Conservation (phyloP, 169 alveolate genomes). For the Miamiensis avidus region DNA sequence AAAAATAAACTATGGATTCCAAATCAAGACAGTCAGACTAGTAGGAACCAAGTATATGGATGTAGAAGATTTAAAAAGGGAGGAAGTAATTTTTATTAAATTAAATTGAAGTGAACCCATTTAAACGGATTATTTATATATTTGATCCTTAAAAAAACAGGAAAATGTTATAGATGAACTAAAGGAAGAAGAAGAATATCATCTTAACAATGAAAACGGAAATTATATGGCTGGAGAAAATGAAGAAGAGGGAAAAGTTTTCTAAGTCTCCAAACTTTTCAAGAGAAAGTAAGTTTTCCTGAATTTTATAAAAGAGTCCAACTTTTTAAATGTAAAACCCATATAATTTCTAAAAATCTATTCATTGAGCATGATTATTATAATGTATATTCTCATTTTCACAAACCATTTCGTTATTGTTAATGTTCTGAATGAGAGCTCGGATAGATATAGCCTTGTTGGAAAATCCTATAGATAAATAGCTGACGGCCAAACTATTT, state of each 20-base stretch:
- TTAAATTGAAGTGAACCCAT: no score
- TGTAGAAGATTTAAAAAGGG: conserved; percentile 25
- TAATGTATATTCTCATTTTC: background rate
- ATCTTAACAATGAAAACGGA: no score
- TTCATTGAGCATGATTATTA: background rate
- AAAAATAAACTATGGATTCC: background rate
- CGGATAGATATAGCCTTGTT: background rate
- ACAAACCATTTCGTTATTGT: background rate
- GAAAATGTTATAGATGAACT: background rate
- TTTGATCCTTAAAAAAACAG: background rate
- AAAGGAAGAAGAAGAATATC: background rate
- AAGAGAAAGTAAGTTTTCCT: background rate
- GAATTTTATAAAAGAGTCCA: background rate
- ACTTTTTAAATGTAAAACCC: background rate
- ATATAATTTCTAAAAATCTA: background rate
- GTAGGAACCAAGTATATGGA: background rate
- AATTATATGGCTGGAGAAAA: background rate
- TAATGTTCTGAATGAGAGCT: background rate
- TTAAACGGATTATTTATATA: background rate
- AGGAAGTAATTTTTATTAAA: conserved; percentile 3
- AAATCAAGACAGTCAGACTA: conserved; percentile 7
- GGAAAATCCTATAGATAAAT: background rate
- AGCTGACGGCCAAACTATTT: background rate
- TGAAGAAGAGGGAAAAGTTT: background rate
- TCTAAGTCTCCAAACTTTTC: background rate